A percentile compares a stretch with the other conserved stretches of the same genome.
These are phyloP conservation scores for Rachicladosporium sp. DNA, from an alignment of 2,329 filamentous ascomycete species.

Conservation along the genomic window DNA sequence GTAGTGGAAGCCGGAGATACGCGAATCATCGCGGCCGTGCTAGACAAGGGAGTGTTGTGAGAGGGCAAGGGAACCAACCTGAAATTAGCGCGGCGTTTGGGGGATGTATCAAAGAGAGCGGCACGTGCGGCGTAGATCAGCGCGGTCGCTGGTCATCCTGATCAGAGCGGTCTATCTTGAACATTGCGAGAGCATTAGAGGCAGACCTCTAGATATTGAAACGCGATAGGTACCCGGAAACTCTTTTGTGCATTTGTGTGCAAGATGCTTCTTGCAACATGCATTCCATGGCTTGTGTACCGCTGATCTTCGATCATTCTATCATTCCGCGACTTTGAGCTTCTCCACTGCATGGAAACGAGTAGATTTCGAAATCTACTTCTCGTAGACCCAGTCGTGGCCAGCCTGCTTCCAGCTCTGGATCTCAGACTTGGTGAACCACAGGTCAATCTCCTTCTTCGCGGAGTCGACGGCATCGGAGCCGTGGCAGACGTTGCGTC, in stretches of 20 bases:
- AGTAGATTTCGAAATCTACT: slow-evolving; percentile 30
- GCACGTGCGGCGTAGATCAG: slow-evolving; percentile 2
- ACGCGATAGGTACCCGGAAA: no score
- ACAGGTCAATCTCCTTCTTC: slow-evolving; percentile 98
- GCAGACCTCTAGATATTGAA: no score
- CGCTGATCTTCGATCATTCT: background rate
- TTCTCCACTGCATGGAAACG: no score
- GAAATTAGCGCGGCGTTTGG: slow-evolving; percentile 6
- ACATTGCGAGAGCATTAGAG: no score
- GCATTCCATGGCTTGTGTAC: background rate
- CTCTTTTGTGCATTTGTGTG: no score
- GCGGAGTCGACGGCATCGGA: slow-evolving; percentile 97
- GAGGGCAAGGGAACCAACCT: background rate
- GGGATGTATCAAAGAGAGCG: slow-evolving; percentile 1
- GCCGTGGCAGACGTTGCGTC: slow-evolving; percentile 99
- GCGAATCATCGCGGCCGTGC: slow-evolving; percentile 1
- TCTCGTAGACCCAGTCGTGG: slow-evolving; percentile 97
- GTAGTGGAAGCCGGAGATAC: slow-evolving; percentile 12
- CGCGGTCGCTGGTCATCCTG: no score
- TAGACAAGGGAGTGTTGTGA: slow-evolving; percentile 1
- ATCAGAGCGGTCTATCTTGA: no score
- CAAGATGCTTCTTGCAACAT: no score
- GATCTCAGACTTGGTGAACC: slow-evolving; percentile 87
- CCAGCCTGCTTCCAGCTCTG: slow-evolving; percentile 72
- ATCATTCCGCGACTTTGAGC: background rate